Percentiles rank a stretch among this genome's conserved stretches.
phyloP scores from a whole-genome alignment of 352 stramenopile genomes.

The Phytophthora citricola region DNA sequence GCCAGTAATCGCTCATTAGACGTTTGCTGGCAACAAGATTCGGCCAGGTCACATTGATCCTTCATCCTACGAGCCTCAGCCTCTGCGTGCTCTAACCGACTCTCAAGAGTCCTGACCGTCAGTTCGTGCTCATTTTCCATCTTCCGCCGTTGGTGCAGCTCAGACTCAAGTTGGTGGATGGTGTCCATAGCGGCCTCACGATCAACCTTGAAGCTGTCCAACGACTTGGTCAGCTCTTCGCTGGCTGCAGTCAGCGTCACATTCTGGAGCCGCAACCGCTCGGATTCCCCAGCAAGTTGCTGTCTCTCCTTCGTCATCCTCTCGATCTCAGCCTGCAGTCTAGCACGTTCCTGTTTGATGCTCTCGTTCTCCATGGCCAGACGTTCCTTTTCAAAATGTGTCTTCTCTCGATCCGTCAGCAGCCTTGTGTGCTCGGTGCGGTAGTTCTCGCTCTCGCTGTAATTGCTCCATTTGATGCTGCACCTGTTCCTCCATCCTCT shows the following conservation, averaged over 20 bases:
- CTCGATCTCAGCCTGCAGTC: slow-evolving; percentile 61
- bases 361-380: slow-evolving; percentile 55
- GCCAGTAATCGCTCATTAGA: slow-evolving; percentile 63
- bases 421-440: slow-evolving; percentile 55
- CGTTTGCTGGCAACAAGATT: slow-evolving; percentile 49
- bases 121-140: slow-evolving; percentile 48
- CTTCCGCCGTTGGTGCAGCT: slow-evolving; percentile 54
- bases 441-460: slow-evolving; percentile 65
- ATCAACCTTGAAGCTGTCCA: slow-evolving; percentile 58
- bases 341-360: slow-evolving; percentile 52
- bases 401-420: slow-evolving; percentile 59
- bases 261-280: slow-evolving; percentile 60
- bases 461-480: slow-evolving; percentile 56
- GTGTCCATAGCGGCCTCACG: slow-evolving; percentile 49
- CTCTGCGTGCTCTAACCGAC: slow-evolving; percentile 49
- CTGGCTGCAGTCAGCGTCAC: slow-evolving; percentile 58
- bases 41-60: slow-evolving; percentile 47
- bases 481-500: slow-evolving; percentile 72
- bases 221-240: slow-evolving; percentile 59
- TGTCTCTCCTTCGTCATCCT: slow-evolving; percentile 57
- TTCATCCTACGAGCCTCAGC: slow-evolving; percentile 48
- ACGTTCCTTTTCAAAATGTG: slow-evolving; percentile 65
- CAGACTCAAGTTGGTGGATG: slow-evolving; percentile 53
- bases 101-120: slow-evolving; percentile 50
- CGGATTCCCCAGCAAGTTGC: slow-evolving; percentile 44